These are phyloP conservation scores for Metschnikowia lochheadii DNA, from an alignment of 805 yeast species.

Conservation along the genomic window DNA sequence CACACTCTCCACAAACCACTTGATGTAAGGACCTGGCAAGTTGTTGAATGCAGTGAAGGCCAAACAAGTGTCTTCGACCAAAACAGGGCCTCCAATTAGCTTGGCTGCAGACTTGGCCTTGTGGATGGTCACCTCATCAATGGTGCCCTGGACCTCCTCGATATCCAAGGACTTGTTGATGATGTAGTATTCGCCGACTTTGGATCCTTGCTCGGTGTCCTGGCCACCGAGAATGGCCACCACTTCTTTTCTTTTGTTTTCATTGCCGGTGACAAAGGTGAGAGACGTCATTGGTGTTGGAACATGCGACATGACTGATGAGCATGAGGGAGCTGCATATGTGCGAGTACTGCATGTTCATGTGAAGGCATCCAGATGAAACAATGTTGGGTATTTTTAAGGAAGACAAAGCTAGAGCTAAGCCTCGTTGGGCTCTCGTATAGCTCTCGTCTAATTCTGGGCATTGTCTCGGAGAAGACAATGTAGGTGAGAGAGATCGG, in stretches of 20 bases:
- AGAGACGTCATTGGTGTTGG: slow-evolving; percentile 23
- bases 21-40: slow-evolving; percentile 91
- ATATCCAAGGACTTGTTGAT: slow-evolving; percentile 69
- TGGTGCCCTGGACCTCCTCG: slow-evolving; percentile 87
- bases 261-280: slow-evolving; percentile 83
- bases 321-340: too few relatives aligned
- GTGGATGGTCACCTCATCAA: slow-evolving; percentile 73
- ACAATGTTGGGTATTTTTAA: too few relatives aligned
- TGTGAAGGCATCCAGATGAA: too few relatives aligned
- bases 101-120: slow-evolving; percentile 75
- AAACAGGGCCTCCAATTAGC: slow-evolving; percentile 67
- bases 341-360: too few relatives aligned
- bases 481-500: too few relatives aligned
- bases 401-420: too few relatives aligned
- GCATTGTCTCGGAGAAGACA: too few relatives aligned
- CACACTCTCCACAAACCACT: slow-evolving; percentile 80
- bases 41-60: slow-evolving; percentile 73
- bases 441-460: too few relatives aligned
- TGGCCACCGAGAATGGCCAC: slow-evolving; percentile 60
- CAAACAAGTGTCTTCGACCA: slow-evolving; percentile 93
- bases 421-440: too few relatives aligned
- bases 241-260: slow-evolving; percentile 83
- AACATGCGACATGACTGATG: too few relatives aligned
- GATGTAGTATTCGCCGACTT: slow-evolving; percentile 50
- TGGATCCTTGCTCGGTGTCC: slow-evolving; percentile 21